phyloP scores from a whole-genome alignment of 2,329 filamentous ascomycete genomes.

The Talaromyces sp. region DNA sequence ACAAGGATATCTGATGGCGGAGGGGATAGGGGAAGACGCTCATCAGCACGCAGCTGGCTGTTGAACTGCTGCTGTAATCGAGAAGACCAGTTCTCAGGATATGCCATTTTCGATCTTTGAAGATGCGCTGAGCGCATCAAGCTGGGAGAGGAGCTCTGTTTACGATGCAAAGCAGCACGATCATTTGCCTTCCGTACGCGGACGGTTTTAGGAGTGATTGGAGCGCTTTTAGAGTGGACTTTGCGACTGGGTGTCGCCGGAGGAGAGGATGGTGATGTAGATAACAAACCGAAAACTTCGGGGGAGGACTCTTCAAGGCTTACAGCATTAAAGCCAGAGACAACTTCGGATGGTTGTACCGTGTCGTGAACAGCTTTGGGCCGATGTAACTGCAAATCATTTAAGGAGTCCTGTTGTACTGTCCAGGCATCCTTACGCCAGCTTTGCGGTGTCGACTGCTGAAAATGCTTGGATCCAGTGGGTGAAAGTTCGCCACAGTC shows the following conservation, averaged over 20 bases:
- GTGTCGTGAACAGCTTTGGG: constrained; percentile 26
- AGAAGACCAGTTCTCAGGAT: constrained; percentile 50
- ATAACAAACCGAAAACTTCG: constrained; percentile 22
- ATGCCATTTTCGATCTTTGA: constrained; percentile 42
- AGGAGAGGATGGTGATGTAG: constrained; percentile 35
- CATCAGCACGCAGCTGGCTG: constrained; percentile 45
- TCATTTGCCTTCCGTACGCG: constrained; percentile 42
- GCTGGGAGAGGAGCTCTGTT: constrained; percentile 47
- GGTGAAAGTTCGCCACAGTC: constrained; percentile 50
- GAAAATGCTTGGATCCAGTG: constrained; percentile 45
- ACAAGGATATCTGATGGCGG: constrained; percentile 44
- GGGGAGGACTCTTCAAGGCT: constrained; percentile 33
- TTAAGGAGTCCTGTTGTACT: constrained; percentile 49
- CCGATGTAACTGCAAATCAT: constrained; percentile 17
- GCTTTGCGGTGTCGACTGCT: constrained; percentile 43
- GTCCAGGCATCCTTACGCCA: constrained; percentile 54
- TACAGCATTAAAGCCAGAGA: constrained; percentile 22
- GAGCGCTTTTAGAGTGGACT: constrained; percentile 34
- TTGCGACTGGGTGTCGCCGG: constrained; percentile 37
- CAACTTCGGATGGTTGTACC: constrained; percentile 36
- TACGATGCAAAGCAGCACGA: constrained; percentile 37
- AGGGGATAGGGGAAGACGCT: constrained; percentile 43
- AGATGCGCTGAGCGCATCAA: constrained; percentile 54
- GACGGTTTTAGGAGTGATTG: constrained; percentile 38
- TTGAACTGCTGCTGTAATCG: constrained; percentile 53